Evolutionary conservation across 2,329 filamentous ascomycete species (phyloP).

Genomic region (Alternaria sp.): DNA sequence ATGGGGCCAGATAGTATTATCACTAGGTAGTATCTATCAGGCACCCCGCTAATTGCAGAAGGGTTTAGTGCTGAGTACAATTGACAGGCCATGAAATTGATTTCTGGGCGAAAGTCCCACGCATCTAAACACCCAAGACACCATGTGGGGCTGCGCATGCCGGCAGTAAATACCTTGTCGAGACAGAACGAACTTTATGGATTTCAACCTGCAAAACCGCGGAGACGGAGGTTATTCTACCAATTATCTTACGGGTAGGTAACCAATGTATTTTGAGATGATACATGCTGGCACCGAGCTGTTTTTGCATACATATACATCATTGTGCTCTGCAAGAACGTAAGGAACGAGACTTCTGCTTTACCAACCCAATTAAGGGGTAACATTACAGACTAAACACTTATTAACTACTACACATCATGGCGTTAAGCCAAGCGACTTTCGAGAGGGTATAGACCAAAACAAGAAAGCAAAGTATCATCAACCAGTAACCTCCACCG

Average conservation of each 20-base stretch:
- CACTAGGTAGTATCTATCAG: not conserved
- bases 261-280: not conserved
- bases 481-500: not conserved
- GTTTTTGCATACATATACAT: not conserved
- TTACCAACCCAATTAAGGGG: not conserved
- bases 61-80: not conserved
- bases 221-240: not conserved
- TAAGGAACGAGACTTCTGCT: not conserved
- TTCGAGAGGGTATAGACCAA: slow-evolving; percentile 7
- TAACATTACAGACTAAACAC: not conserved
- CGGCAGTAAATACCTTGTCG: not conserved
- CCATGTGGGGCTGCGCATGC: not conserved
- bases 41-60: not conserved
- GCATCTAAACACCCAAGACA: not conserved
- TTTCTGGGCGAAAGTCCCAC: not conserved
- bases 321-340: not conserved
- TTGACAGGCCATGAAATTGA: not conserved
- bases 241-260: not conserved
- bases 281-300: not conserved
- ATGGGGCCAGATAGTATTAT: not conserved
- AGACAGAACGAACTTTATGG: not conserved
- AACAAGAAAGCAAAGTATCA: not conserved
- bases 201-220: not conserved
- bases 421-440: not conserved
- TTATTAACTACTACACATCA: not conserved